These are phyloP conservation scores for Plenodomus biglobosus DNA, from an alignment of 2,329 filamentous ascomycete genomes.

Conservation along the genomic window DNA sequence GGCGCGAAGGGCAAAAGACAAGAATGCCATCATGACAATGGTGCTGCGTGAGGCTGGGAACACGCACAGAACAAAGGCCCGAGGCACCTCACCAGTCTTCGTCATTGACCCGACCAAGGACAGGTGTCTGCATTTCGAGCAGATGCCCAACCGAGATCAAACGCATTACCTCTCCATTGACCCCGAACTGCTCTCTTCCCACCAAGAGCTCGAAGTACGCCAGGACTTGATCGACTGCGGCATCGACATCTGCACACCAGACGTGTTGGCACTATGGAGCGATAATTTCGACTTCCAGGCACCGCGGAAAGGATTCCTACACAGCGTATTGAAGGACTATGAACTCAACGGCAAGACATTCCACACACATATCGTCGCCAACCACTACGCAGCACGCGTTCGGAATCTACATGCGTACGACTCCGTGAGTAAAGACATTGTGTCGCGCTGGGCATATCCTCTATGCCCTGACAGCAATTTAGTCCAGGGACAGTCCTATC, in stretches of 20 bases:
- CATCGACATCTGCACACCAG: conserved; percentile 96
- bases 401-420: conserved; percentile 88
- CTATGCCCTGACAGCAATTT: conserved; percentile 88
- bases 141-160: conserved; percentile 70
- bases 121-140: conserved; percentile 90
- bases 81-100: conserved; percentile 77
- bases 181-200: conserved; percentile 71
- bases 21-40: conserved; percentile 98
- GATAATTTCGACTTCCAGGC: conserved; percentile 97
- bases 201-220: conserved; percentile 77
- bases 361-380: conserved; percentile 79
- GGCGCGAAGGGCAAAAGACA: conserved; percentile 76
- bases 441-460: conserved; percentile 84
- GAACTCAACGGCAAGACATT: conserved; percentile 98
- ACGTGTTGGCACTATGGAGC: conserved; percentile 91
- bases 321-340: conserved; percentile 93
- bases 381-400: conserved; percentile 84
- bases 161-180: conserved; percentile 73
- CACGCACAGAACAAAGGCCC: conserved; percentile 74
- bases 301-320: conserved; percentile 83
- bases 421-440: conserved; percentile 81
- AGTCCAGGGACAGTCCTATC: conserved; percentile 74
- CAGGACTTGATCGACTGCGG: conserved; percentile 90
- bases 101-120: conserved; percentile 78
- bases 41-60: conserved; percentile 77